Percentiles rank a stretch among this genome's conserved stretches.
phyloP scores from a whole-genome alignment of 768 basidiomycete species.

The Pleurotus salmoneostramineus region DNA sequence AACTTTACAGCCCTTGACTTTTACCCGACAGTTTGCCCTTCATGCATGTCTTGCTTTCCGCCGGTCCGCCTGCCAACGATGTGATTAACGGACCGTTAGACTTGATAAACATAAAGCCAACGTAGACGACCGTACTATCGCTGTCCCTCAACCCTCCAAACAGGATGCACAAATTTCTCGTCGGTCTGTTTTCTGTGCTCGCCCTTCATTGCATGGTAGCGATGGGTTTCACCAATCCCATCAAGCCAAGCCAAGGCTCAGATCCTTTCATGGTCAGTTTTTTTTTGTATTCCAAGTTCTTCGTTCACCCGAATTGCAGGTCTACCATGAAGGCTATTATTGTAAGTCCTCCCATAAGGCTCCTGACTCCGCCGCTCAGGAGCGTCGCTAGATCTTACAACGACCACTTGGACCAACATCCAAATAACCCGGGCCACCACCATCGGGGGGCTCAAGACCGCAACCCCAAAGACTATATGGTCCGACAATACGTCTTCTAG shows the following conservation, averaged over 20 bases:
- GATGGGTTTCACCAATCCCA: conserved; percentile 21
- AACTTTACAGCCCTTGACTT: no score
- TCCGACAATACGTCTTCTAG: conserved; percentile 23
- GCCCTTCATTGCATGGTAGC: conserved; percentile 5
- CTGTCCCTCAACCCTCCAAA: no score
- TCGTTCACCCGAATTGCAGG: conserved; percentile 8
- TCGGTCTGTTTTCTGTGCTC: not conserved
- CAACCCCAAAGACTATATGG: conserved; percentile 27
- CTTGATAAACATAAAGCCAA: no score
- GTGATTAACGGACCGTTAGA: no score
- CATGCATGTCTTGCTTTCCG: no score
- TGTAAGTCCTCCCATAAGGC: conserved; percentile 10
- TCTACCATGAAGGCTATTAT: conserved; percentile 26
- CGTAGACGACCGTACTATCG: no score
- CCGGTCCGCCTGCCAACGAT: no score
- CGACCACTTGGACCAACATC: conserved; percentile 26
- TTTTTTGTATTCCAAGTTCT: not conserved
- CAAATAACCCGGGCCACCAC: conserved; percentile 25
- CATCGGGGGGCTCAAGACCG: conserved; percentile 29
- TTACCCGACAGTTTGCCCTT: no score
- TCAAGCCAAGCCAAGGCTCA: conserved; percentile 22
- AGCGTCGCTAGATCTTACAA: conserved; percentile 19
- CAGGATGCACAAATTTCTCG: not conserved
- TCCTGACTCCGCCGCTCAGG: not conserved
- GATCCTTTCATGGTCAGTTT: conserved; percentile 24